Evolutionary conservation across 768 basidiomycete genomes (phyloP), one percentile per base, ranked within the genome.

Genomic region (Trametes cinnabarina): DNA sequence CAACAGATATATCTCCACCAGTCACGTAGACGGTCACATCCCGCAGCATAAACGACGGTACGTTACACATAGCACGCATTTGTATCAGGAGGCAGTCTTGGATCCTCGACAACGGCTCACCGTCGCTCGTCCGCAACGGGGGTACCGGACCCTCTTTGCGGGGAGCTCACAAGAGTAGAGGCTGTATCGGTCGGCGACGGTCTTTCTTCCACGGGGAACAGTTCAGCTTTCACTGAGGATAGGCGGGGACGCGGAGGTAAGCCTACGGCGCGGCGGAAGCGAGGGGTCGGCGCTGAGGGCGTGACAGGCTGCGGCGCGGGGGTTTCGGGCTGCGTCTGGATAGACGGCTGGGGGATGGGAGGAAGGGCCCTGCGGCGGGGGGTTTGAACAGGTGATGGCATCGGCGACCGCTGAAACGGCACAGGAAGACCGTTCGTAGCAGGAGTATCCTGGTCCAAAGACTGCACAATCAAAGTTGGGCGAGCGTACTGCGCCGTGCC

Each of bases 191-290:
- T 47, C 35, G 62, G 53, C 37, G 62, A 56, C 50, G 28, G 23
- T 47, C 23, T 58, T 37, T 62, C 63, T 23, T 52, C 46, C 8
- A 56, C 52, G 26, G 65, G 55, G 25, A 43, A 57, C 55, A 59
- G n/a, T 12, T 26, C 23, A 12, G 26, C 39, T 26, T 50, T 49
- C 55, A 35, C 49, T 20, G 54, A 17, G 40, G 30, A 25, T 20
- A 67, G 53, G 28, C 65, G 64, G 12, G 71, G 72, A 42, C 66
- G 58, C 8, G 67, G 35, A 19, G 72, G 72, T 19, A 72, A 52
- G 15, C 70, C 70, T 9, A 67, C 62, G 14, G 61, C 55, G 12
- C 61, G 54, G 28, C 54, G 48, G 52, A 63, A 60, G 47, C 59
- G 56, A 20, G 60, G 47, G n/a, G 54, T n/a, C 20, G 50, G 23